Conservation (phyloP, 208 protist species). For the Trypanosoma scelopori region DNA sequence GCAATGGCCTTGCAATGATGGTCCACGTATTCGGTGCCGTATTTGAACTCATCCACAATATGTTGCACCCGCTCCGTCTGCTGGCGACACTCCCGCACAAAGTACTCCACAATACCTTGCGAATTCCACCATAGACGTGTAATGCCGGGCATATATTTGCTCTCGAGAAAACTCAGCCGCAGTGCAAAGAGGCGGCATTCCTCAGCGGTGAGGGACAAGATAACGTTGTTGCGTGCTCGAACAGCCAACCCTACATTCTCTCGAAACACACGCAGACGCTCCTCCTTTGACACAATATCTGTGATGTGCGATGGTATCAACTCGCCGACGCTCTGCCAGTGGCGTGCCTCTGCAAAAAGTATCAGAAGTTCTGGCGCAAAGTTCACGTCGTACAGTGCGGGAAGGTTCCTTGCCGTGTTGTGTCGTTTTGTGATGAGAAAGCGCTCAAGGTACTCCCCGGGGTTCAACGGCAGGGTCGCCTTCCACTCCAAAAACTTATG, state of each 20-base stretch:
- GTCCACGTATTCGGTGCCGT: slow-evolving; percentile 80
- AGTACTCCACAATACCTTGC: slow-evolving; percentile 95
- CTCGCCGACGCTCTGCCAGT: slow-evolving; percentile 91
- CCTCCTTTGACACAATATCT: slow-evolving; percentile 90
- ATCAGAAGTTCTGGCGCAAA: slow-evolving; percentile 93
- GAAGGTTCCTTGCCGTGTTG: slow-evolving; percentile 40
- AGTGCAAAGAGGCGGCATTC: slow-evolving; percentile 95
- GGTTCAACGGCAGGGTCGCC: slow-evolving; percentile 54
- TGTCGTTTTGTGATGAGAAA: slow-evolving; percentile 77
- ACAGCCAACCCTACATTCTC: slow-evolving; percentile 96
- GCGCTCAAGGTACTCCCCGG: slow-evolving; percentile 84
- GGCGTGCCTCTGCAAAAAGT: slow-evolving; percentile 95
- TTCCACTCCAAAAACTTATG: slow-evolving; percentile 82
- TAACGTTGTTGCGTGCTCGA: slow-evolving; percentile 95
- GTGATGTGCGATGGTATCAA: slow-evolving; percentile 76
- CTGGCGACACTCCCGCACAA: slow-evolving; percentile 92
- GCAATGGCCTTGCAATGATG: slow-evolving; percentile 90
- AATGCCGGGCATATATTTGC: slow-evolving; percentile 91
- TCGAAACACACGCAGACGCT: slow-evolving; percentile 93
- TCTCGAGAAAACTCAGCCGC: slow-evolving; percentile 91
- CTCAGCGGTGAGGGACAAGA: slow-evolving; percentile 80
- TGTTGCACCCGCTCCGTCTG: slow-evolving; percentile 79
- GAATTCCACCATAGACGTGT: slow-evolving; percentile 94
- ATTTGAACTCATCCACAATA: slow-evolving; percentile 95
- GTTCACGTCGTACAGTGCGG: slow-evolving; percentile 90